phyloP scores from a whole-genome alignment of 1,284 basidiomycete genomes.

The Sporisorium graminicola region DNA sequence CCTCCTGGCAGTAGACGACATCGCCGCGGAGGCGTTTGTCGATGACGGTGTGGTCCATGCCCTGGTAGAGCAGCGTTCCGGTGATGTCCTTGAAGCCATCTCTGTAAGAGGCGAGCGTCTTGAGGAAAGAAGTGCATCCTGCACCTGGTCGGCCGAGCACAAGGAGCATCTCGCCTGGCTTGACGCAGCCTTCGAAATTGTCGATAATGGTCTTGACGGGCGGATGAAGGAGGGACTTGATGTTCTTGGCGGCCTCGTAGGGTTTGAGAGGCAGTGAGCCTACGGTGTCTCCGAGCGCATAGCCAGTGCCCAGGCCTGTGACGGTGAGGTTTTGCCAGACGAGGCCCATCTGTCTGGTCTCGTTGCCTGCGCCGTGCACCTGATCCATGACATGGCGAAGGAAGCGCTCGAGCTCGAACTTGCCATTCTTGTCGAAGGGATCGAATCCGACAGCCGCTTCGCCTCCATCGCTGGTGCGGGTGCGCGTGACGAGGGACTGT shows the following conservation, averaged over 20 bases:
- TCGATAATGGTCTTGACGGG: slow-evolving; percentile 59
- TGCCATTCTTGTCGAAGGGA: slow-evolving; percentile 63
- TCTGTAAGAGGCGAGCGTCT: slow-evolving; percentile 61
- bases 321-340: slow-evolving; percentile 57
- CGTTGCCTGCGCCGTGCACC: slow-evolving; percentile 57
- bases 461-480: slow-evolving; percentile 26
- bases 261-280: slow-evolving; percentile 52
- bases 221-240: slow-evolving; percentile 38
- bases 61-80: slow-evolving; percentile 55
- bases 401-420: slow-evolving; percentile 69
- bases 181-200: slow-evolving; percentile 57
- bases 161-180: slow-evolving; percentile 66
- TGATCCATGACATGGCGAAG: slow-evolving; percentile 61
- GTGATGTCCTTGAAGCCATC: slow-evolving; percentile 61
- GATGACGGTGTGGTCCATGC: slow-evolving; percentile 57
- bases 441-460: slow-evolving; percentile 29
- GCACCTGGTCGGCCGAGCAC: slow-evolving; percentile 64
- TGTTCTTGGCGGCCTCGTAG: slow-evolving; percentile 26
- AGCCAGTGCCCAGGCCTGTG: slow-evolving; percentile 57
- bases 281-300: slow-evolving; percentile 43
- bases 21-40: slow-evolving; percentile 55
- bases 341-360: slow-evolving; percentile 54
- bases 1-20: slow-evolving; percentile 58
- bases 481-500: slow-evolving; percentile 24
- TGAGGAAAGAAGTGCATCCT: slow-evolving; percentile 63